Base-by-base conservation (phyloP, 495 filamentous ascomycete genomes). In the Penicillium simplicissimum region DNA sequence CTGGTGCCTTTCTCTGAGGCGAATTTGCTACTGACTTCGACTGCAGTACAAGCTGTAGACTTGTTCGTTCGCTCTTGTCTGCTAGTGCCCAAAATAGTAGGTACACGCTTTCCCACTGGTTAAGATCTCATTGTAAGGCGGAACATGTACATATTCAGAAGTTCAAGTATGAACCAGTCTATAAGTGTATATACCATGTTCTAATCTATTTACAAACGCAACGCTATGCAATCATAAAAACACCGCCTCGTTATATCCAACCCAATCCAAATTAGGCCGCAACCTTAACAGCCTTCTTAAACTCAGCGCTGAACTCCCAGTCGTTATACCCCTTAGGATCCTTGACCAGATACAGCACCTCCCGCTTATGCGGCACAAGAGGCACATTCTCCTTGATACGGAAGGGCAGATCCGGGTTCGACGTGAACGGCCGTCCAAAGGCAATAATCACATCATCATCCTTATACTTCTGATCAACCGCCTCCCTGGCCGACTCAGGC, bases 361-460 rank as follows among this genome's bases (percentile, higher is more conserved):
- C 66, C 4, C 85, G 71, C 55, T 91, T 67, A 68, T 89, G 91
- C 23, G 70, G 69, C 25, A 69, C 76, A 38, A 92, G 72, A 31
- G 72, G 67, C 42, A 91, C 76, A 0, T 82, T 83, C 49, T 87
- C 67, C 71, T 80, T 71, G 10, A 93, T 57, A 56, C 85, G 77
- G 66, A 85, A 90, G 3, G 82, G 77, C 65, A 95, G 67, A 71
- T 93, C 90, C 2, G 90, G 90, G 57, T 84, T 93, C 58, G 87
- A 77, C 57, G 89, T 88, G 63, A 86, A 94, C 37, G 76, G 80
- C 40, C 87, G 70, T 19, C 89, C 89, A 72, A 89, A 89, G 0
- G 79, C 82, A 58, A 85, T 69, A 1, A 81, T 65, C 23, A 84
- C 70, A 51, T 89, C 77, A 64, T 79, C 74, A 28, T 81, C 79